Percentiles rank a stretch among this genome's conserved stretches.
Conservation (phyloP, 345 rosid species). For the Crucihimalaya himalaica region DNA sequence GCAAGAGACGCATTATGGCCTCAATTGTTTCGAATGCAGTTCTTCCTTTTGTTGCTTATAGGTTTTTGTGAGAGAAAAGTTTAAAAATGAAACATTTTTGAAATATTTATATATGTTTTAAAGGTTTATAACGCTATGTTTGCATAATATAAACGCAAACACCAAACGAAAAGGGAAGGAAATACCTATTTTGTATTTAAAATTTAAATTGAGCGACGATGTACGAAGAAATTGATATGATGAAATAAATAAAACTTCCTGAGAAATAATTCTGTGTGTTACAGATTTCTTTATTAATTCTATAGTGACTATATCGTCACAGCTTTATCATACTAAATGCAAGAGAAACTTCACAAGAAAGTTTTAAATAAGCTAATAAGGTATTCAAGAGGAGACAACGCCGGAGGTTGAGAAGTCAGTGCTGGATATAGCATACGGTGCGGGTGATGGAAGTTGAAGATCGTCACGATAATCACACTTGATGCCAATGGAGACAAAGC, state of each 20-base stretch:
- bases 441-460: background rate
- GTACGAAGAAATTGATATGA: background rate
- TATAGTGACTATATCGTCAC: background rate
- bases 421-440: background rate
- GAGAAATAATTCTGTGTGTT: background rate
- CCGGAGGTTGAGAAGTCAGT: background rate
- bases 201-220: background rate
- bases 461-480: background rate
- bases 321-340: background rate
- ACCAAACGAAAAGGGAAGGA: too few relatives aligned
- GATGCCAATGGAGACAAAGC: slow-evolving; percentile 11
- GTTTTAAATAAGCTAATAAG: background rate
- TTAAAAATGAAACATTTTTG: background rate
- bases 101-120: background rate
- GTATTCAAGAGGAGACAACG: background rate
- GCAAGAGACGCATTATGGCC: background rate
- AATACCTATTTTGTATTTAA: background rate
- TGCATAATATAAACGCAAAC: background rate
- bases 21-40: background rate
- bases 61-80: background rate
- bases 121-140: background rate
- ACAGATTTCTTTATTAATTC: background rate
- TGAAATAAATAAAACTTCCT: background rate
- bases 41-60: background rate
- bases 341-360: background rate